Percentiles rank a stretch among this genome's conserved stretches.
These are phyloP conservation scores for Saccharomycopsis babjevae DNA, from an alignment of 805 yeast species.

Conservation along the genomic window DNA sequence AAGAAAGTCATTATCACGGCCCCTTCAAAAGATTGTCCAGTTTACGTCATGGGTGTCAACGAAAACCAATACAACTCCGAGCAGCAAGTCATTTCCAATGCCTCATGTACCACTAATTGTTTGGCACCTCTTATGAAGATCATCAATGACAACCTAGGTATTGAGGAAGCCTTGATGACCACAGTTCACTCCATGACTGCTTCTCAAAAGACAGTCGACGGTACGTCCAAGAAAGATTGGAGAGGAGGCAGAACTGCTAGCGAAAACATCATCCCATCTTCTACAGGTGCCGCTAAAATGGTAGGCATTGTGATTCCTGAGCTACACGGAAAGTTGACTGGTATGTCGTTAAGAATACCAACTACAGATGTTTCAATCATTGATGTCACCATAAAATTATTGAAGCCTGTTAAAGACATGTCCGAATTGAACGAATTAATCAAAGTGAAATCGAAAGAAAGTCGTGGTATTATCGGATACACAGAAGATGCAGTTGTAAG, in stretches of 20 bases:
- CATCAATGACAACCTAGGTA: slow-evolving; percentile 54
- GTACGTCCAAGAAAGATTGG: slow-evolving; percentile 74
- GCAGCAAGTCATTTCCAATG: slow-evolving; percentile 53
- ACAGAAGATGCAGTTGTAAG: slow-evolving; percentile 65
- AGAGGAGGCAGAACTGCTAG: slow-evolving; percentile 75
- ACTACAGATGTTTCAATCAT: slow-evolving; percentile 65
- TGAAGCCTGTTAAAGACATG: slow-evolving; percentile 42
- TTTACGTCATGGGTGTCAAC: slow-evolving; percentile 66
- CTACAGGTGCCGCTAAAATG: slow-evolving; percentile 72
- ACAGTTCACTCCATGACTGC: slow-evolving; percentile 66
- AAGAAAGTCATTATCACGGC: slow-evolving; percentile 65
- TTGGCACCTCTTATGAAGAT: slow-evolving; percentile 66
- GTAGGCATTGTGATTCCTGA: slow-evolving; percentile 67
- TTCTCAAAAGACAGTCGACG: slow-evolving; percentile 65
- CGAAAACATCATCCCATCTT: slow-evolving; percentile 65
- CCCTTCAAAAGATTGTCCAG: slow-evolving; percentile 63
- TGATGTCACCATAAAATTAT: slow-evolving; percentile 57
- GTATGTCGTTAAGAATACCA: slow-evolving; percentile 68
- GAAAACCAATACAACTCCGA: slow-evolving; percentile 48
- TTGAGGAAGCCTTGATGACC: slow-evolving; percentile 69
- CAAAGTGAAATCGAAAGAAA: slow-evolving; percentile 51
- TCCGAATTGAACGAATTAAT: slow-evolving; percentile 52
- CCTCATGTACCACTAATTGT: slow-evolving; percentile 69
- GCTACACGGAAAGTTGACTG: slow-evolving; percentile 63
- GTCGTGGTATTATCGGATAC: slow-evolving; percentile 56